Conservation (phyloP, 306 rosid genomes). For the Castanea mollissima region DNA sequence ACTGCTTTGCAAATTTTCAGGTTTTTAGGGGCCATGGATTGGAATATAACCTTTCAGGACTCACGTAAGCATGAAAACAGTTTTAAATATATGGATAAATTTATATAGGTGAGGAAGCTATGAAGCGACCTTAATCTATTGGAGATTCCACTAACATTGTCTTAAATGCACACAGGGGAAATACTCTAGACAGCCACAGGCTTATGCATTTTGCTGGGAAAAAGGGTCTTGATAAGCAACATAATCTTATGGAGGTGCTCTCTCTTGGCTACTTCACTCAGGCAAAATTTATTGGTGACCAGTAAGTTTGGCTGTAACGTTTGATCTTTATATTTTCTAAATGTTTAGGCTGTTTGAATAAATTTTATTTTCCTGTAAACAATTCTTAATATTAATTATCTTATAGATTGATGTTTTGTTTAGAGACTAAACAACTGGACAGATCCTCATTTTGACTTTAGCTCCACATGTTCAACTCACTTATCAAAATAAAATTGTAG, state of each 20-base stretch:
- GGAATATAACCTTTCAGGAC: slow-evolving; percentile 62
- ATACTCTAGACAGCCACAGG: slow-evolving; percentile 87
- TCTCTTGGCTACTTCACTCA: slow-evolving; percentile 79
- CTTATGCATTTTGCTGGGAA: slow-evolving; percentile 71
- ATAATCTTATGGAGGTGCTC: slow-evolving; percentile 75
- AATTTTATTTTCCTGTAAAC: neutral
- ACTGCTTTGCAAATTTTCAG: slow-evolving; percentile 46
- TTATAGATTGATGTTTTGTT: neutral
- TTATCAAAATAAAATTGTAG: neutral
- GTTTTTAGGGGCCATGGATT: slow-evolving; percentile 50
- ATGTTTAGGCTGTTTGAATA: neutral
- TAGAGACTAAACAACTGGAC: neutral
- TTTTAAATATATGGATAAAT: slow-evolving; percentile 18
- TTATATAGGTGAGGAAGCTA: neutral
- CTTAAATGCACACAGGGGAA: slow-evolving; percentile 69
- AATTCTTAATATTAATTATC: neutral
- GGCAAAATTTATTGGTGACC: slow-evolving; percentile 80
- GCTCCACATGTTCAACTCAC: neutral
- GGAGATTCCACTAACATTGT: slow-evolving; percentile 14
- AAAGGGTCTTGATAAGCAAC: slow-evolving; percentile 75
- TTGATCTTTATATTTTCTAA: neutral
- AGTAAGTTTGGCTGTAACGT: slow-evolving; percentile 35
- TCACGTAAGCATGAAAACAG: slow-evolving; percentile 61
- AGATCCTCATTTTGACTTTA: neutral
- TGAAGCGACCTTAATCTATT: slow-evolving; percentile 7